Conservation (phyloP, 768 basidiomycete genomes). For the Russula sp. region DNA sequence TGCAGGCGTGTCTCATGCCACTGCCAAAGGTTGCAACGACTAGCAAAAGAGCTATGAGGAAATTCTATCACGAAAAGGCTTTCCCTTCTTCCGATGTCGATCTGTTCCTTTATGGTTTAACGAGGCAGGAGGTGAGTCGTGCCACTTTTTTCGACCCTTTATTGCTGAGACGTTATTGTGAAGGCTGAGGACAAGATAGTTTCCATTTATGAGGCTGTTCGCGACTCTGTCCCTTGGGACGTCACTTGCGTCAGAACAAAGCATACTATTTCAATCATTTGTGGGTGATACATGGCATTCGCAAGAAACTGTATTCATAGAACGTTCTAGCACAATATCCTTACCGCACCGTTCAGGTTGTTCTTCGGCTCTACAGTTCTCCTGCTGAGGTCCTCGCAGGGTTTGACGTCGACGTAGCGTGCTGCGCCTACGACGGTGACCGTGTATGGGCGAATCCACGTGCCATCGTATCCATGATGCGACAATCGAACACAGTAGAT, state of each 20-base stretch:
- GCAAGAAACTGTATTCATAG: neutral
- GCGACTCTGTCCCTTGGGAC: conserved; percentile 66
- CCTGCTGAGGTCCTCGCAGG: conserved; percentile 65
- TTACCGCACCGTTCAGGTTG: conserved; percentile 63
- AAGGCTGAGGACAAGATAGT: conserved; percentile 58
- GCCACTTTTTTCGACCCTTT: neutral
- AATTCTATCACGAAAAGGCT: conserved; percentile 52
- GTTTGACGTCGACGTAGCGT: conserved; percentile 65
- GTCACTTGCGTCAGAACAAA: conserved; percentile 64
- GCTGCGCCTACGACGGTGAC: conserved; percentile 52
- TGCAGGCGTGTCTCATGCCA: conserved; percentile 56
- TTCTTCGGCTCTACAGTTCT: conserved; percentile 59
- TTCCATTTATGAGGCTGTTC: conserved; percentile 58
- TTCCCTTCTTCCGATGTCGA: conserved; percentile 65
- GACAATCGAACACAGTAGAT: conserved; percentile 62
- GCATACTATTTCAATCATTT: conserved; percentile 63
- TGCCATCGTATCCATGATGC: conserved; percentile 59
- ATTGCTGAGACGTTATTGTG: conserved; percentile 24
- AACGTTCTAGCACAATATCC: conserved; percentile 55
- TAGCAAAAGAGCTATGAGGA: conserved; percentile 55
- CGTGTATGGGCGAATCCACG: conserved; percentile 62
- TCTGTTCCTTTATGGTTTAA: conserved; percentile 60
- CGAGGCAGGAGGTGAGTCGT: conserved; percentile 46
- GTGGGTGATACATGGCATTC: conserved; percentile 35
- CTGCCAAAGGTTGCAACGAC: conserved; percentile 47